Base-by-base conservation (phyloP, 331 rosid species). In the Malus hybrid region DNA sequence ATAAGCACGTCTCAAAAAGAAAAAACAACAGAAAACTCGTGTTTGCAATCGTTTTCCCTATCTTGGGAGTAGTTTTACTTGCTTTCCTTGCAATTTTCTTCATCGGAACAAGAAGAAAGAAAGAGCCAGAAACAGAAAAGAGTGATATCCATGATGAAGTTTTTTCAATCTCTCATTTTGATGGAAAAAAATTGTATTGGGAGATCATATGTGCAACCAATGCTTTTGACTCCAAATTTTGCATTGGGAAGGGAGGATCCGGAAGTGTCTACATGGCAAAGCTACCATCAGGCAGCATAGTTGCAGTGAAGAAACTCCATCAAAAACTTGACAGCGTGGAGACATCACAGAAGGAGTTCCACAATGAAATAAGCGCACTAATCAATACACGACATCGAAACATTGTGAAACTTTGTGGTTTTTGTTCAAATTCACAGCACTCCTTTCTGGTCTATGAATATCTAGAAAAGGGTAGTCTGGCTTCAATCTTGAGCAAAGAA, bases 191-290 rank as follows among this genome's bases (percentile, higher is more conserved):
- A 6, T 39, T 46, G 39, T 80, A 65, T 27, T 56, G 67, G 19
- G 73, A 78, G 27, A 80, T 80, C 18, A 31, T 80, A 24, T 39
- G 68, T 3, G 76, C 82, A 32, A 84, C 82, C 1, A 31, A 60
- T 18, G 65, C 22, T 29, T 84, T 80, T 42, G 66, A 80, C 8
- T 44, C 36, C 19, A 68, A 1, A 4, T 68, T 72, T 48, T 75
- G 73, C 60, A 69, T 83, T 31, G 86, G 86, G 14, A 71, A 10
- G 4, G 87, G 88, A 55, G 76, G 87, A 50, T 57, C 56, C 66
- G 91, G 88, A 42, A 69, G 81, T 24, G 87, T 87, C 24, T 87
- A 87, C 78, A 85, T 32, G 32, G 74, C 79, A 9, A 28, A 7
- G 68, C 22, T 86, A 27, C 39, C 83, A 1, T 7, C 70, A 5